These are phyloP conservation scores for Eutypa lata DNA, from an alignment of 2,329 filamentous ascomycete species.

Conservation along the genomic window DNA sequence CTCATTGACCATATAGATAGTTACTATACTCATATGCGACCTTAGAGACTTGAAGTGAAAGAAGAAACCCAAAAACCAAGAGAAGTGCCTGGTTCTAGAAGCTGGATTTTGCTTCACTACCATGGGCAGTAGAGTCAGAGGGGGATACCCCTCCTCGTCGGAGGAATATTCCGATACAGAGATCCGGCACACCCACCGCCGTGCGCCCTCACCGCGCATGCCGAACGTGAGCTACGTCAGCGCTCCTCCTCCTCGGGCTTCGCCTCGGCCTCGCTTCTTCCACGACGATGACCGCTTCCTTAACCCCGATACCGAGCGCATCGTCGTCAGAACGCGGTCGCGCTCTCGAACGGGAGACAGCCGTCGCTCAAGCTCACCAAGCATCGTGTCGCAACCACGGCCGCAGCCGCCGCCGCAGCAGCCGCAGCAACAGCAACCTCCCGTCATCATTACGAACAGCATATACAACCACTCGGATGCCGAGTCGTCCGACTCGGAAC, in stretches of 20 bases:
- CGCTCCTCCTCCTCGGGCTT: constrained; percentile 29
- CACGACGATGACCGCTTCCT: constrained; percentile 38
- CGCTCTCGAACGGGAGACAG: constrained; percentile 42
- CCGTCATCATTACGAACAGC: constrained; percentile 57
- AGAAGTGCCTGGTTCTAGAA: too few species aligned
- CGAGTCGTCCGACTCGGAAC: constrained; percentile 40
- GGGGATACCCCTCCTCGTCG: constrained; percentile 36
- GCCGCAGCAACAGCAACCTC: constrained; percentile 24
- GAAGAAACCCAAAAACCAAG: too few species aligned
- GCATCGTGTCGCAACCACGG: constrained; percentile 6
- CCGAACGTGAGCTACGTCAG: constrained; percentile 43
- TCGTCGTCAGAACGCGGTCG: constrained; percentile 38
- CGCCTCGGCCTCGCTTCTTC: constrained; percentile 35
- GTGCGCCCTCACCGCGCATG: constrained; percentile 31
- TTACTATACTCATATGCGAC: too few species aligned
- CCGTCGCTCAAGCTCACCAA: constrained; percentile 40
- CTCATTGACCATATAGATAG: too few species aligned
- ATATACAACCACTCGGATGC: constrained; percentile 44
- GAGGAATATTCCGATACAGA: constrained; percentile 55
- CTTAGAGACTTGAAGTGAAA: too few species aligned
- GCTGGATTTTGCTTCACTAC: too few species aligned
- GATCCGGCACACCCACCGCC: constrained; percentile 43
- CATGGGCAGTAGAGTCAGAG: constrained; percentile 26
- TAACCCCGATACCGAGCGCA: constrained; percentile 45
- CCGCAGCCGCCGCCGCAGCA: too few species aligned